Conservation (phyloP, 768 basidiomycete species). For the Amanita inopinata region DNA sequence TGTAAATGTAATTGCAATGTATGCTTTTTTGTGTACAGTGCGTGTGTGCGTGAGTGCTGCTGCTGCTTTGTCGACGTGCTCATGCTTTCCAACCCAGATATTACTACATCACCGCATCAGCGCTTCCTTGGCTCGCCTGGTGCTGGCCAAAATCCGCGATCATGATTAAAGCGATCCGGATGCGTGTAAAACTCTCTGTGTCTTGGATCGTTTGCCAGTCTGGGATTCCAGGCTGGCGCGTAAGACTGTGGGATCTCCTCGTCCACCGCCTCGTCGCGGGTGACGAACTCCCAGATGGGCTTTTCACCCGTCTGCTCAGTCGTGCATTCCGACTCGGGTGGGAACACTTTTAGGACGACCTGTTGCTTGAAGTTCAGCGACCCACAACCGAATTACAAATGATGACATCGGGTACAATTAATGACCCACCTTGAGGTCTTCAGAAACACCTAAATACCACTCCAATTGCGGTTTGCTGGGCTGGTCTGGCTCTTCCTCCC, state of each 20-base stretch:
- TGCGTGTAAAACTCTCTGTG: not conserved
- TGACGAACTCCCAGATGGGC: constrained; percentile 6
- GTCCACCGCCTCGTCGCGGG: constrained; percentile 4
- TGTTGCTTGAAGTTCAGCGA: not conserved
- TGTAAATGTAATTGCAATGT: too few relatives aligned
- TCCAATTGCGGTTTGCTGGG: not conserved
- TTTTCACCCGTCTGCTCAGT: not conserved
- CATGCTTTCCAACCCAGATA: too few relatives aligned
- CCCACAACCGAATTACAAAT: not conserved
- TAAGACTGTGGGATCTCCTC: not conserved
- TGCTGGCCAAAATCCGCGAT: constrained; percentile 1
- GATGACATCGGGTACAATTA: too few relatives aligned
- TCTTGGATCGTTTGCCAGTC: not conserved
- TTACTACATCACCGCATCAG: not conserved
- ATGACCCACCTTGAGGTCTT: constrained; percentile 5
- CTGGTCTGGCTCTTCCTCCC: not conserved
- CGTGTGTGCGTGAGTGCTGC: too few relatives aligned
- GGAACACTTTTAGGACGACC: constrained; percentile 7
- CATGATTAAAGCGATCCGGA: constrained; percentile 1
- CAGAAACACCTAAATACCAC: constrained; percentile 7
- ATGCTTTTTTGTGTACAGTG: too few relatives aligned
- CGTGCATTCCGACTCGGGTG: not conserved
- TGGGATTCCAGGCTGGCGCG: not conserved
- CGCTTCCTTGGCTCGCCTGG: not conserved
- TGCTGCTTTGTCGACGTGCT: too few relatives aligned